Base-by-base conservation (phyloP, 495 filamentous ascomycete species). In the Penicillium canariense region DNA sequence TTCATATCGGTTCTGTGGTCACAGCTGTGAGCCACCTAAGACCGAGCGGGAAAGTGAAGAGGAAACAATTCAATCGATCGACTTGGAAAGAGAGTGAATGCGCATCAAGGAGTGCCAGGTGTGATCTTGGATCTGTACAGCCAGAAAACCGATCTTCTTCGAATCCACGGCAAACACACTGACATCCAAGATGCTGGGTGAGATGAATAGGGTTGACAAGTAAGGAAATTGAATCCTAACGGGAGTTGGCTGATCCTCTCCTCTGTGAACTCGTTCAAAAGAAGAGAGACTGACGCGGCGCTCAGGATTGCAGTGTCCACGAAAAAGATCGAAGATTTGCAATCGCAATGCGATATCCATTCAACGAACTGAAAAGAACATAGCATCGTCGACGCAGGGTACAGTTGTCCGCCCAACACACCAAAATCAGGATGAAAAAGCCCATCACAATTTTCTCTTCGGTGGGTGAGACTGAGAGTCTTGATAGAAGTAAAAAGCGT, bases 381-480 rank as follows among this genome's bases (percentile, higher is more conserved):
- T 50, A 12, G 22, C 25, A 17, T 12, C 17, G 12, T 50, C 34
- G 10, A 28, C 32, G 22, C 14, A 28, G 31, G 38, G 48, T 26
- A 25, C 14, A 39, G 25, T 26, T 23, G 22, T 18, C 20, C 35
- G 10, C 11, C 30, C 47, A 47, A 52, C 20, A 28, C 52, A 50
- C 52, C 47, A 50, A n/a, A 32, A 31, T 44, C 42, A 46, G 51
- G 47, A 59, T 15, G 8, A 52, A 59, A 59, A 44, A 57, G 54
- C 61, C 58, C 61, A 65, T 67, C 58, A 58, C 61, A 54, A 54
- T 55, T 54, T 63, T 62, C 58, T 63, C 56, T 63, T 60, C 56
- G 60, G 58, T 35, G 20, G 28, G 43, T 34, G 40, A 32, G 30
- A 27, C 30, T 53, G 30, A 35, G 28, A 40, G 46, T 59, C 18